Conservation (phyloP, 805 yeast species). For the Schizosaccharomyces octosporus region DNA sequence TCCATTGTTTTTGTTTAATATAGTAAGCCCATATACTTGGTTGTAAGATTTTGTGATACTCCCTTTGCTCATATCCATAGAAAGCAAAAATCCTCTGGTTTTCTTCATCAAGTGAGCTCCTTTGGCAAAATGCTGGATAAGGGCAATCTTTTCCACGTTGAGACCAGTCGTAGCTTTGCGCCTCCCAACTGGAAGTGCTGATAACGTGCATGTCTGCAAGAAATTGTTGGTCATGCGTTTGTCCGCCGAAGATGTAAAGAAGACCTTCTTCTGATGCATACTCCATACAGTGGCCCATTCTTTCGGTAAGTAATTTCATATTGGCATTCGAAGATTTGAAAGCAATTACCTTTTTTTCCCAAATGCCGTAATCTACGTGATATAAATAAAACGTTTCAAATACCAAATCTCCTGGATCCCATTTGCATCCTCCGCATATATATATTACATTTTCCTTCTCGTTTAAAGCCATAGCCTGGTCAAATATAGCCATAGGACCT, state of each 20-base stretch:
- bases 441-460: neutral
- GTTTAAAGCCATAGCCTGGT: neutral
- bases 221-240: neutral
- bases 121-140: neutral
- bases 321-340: neutral
- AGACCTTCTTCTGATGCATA: neutral
- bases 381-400: neutral
- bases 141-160: neutral
- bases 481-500: neutral
- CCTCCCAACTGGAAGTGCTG: neutral
- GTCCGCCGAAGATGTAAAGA: neutral
- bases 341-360: neutral
- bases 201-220: neutral
- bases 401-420: neutral
- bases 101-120: neutral
- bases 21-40: neutral
- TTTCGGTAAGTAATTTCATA: neutral
- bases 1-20: neutral
- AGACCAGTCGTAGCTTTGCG: neutral
- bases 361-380: neutral
- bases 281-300: neutral
- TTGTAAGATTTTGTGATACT: neutral
- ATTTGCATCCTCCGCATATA: neutral
- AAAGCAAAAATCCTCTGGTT: neutral
- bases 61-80: neutral